Base-by-base conservation (phyloP, 169 alveolate species). In the Plasmodium relictum region DNA sequence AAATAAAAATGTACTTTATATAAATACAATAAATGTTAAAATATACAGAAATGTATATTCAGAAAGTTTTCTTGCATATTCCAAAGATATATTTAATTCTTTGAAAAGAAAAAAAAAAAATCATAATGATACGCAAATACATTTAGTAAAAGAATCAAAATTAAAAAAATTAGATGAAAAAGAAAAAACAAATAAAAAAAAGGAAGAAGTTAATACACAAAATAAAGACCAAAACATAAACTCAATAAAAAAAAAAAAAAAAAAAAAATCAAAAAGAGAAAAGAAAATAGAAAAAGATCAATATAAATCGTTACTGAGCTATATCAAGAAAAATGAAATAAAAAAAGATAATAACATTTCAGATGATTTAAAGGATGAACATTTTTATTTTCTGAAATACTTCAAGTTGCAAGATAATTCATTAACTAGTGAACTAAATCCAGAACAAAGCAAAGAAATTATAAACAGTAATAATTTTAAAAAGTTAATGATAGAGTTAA, bases 371-470 rank as follows among this genome's bases (percentile, higher is more conserved):
- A 71, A 66, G 42, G 44, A 66, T 4, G 74, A n/a, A 26, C 42
- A 56, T 54, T 44, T 66, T 48, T 42, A 80, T 69, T 52, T 80
- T 2, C 9, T 80, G 31, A 72, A 65, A 39, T 52, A 80, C 24
- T 80, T 80, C 50, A 50, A 45, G 20, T 18, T 48, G 20, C 73
- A 62, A 66, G 83, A 80, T 26, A 68, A 80, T 18, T 16, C 85
- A n/a, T 22, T 80, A 52, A 59, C 54, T 52, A 80, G 90, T 41
- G 44, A 80, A 59, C 18, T 80, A 48, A 69, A 48, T 20, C 83
- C 90, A 54, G 90, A 65, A 80, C 48, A 80, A 50, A 80, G 90
- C 26, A 80, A 66, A 80, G 83, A 80, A 41, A 65, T 80, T 37
- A 80, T 80, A 54, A 61, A 69, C 39, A 66, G 90, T 62, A 41